phyloP scores from a whole-genome alignment of 441 rosid genomes.

The Brassica balearica region DNA sequence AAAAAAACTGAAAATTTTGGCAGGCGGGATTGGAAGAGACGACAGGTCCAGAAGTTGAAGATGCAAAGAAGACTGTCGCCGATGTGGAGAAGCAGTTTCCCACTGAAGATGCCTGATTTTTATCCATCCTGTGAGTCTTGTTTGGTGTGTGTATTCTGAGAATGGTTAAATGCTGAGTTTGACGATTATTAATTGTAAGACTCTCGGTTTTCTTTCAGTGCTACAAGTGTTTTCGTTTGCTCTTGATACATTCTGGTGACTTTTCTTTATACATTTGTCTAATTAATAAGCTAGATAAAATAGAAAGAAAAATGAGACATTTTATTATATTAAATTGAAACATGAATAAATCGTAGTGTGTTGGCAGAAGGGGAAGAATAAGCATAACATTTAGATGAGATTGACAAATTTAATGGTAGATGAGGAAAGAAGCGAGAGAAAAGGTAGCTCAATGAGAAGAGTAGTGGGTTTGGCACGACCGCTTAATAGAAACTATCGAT shows the following conservation, averaged over 20 bases:
- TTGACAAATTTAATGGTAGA: too few relatives aligned
- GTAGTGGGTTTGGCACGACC: too few relatives aligned
- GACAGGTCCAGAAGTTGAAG: slow-evolving; percentile 66
- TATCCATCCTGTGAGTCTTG: not conserved
- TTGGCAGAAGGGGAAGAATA: too few relatives aligned
- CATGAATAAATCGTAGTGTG: too few relatives aligned
- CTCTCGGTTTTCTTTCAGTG: not conserved
- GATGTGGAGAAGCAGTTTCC: slow-evolving; percentile 63
- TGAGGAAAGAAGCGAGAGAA: too few relatives aligned
- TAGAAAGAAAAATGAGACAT: not conserved
- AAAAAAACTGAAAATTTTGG: slow-evolving; percentile 19
- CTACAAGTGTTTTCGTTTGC: not conserved
- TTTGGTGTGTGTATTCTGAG: slow-evolving; percentile 28
- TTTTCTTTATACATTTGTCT: not conserved
- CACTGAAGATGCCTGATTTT: slow-evolving; percentile 54
- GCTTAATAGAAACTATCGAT: too few relatives aligned
- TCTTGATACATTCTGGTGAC: slow-evolving; percentile 22
- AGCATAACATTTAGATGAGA: too few relatives aligned
- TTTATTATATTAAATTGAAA: too few relatives aligned
- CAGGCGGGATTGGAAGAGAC: slow-evolving; percentile 68
- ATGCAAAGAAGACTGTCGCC: slow-evolving; percentile 59
- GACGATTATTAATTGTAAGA: not conserved
- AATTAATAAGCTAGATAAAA: not conserved
- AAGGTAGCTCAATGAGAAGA: too few relatives aligned
- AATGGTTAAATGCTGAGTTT: slow-evolving; percentile 6